A percentile compares a stretch with the other conserved stretches of the same genome.
Evolutionary conservation across 106 monocot species (phyloP).

Genomic region (Acorus gramineus): DNA sequence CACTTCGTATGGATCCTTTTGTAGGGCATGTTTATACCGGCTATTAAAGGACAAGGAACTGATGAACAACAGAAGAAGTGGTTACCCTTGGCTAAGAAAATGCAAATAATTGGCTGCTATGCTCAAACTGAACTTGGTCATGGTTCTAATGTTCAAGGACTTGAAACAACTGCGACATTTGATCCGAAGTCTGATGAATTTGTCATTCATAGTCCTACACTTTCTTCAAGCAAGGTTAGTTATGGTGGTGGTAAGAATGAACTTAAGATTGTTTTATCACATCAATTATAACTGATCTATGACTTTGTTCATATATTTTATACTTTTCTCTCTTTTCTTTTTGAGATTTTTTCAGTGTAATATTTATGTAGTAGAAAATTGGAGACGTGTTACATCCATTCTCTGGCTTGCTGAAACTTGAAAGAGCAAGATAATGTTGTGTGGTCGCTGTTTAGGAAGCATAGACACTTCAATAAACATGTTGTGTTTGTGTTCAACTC

Average conservation of each 20-base stretch:
- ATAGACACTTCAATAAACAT: too few species aligned
- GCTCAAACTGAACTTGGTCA: constrained; percentile 99
- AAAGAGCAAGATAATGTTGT: too few species aligned
- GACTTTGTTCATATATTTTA: too few species aligned
- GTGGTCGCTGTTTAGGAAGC: too few species aligned
- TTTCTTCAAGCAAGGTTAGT: constrained; percentile 93
- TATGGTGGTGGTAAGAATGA: not conserved
- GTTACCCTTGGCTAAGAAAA: constrained; percentile 71
- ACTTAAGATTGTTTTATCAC: too few species aligned
- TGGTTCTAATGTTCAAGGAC: constrained; percentile 98
- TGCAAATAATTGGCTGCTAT: constrained; percentile 98
- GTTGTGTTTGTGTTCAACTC: too few species aligned
- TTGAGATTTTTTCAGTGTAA: too few species aligned
- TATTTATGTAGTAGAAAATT: too few species aligned
- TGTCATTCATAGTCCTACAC: constrained; percentile 90
- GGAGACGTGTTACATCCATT: too few species aligned
- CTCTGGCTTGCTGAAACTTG: too few species aligned
- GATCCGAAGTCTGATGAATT: constrained; percentile 92
- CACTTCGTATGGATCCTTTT: constrained; percentile 4
- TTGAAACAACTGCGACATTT: constrained; percentile 98
- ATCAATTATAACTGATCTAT: too few species aligned
- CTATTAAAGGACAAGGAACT: constrained; percentile 86
- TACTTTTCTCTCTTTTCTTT: too few species aligned
- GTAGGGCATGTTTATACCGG: constrained; percentile 97
- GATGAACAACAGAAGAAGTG: constrained; percentile 93